Evolutionary conservation across 352 stramenopile genomes (phyloP).

Genomic region (Pythium grandisporangium): DNA sequence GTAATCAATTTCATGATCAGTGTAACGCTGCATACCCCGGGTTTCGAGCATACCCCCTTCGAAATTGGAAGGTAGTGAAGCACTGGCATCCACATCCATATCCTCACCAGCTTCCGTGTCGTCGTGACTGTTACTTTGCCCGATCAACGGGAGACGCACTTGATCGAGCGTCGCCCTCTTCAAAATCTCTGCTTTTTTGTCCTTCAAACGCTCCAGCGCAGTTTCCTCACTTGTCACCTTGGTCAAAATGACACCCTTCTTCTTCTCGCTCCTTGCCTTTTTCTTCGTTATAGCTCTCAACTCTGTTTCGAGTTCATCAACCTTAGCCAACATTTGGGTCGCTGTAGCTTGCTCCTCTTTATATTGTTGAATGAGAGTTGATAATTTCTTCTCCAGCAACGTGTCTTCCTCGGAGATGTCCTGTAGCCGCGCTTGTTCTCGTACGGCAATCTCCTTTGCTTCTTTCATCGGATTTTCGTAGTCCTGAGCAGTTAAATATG

Average conservation of each 20-base stretch:
- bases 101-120: conserved; percentile 39
- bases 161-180: conserved; percentile 94
- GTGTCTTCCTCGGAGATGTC: conserved; percentile 42
- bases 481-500: conserved; percentile 60
- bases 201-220: conserved; percentile 86
- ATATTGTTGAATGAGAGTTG: conserved; percentile 67
- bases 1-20: conserved; percentile 84
- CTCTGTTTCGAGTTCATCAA: conserved; percentile 52
- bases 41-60: conserved; percentile 38
- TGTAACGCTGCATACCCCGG: conserved; percentile 31
- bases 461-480: conserved; percentile 35
- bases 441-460: conserved; percentile 28
- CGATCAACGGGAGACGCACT: conserved; percentile 83
- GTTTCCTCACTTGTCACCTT: conserved; percentile 85
- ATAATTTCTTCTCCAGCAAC: conserved; percentile 30
- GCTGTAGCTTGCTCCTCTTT: conserved; percentile 39
- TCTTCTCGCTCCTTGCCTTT: conserved; percentile 55
- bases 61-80: conserved; percentile 12
- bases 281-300: conserved; percentile 51
- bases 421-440: conserved; percentile 44
- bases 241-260: conserved; percentile 68
- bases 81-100: conserved; percentile 29
- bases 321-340: conserved; percentile 17
- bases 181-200: conserved; percentile 93
- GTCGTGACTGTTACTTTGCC: conserved; percentile 9